Evolutionary conservation across 106 monocot species (phyloP).

Genomic region (Phalaenopsis equestris): DNA sequence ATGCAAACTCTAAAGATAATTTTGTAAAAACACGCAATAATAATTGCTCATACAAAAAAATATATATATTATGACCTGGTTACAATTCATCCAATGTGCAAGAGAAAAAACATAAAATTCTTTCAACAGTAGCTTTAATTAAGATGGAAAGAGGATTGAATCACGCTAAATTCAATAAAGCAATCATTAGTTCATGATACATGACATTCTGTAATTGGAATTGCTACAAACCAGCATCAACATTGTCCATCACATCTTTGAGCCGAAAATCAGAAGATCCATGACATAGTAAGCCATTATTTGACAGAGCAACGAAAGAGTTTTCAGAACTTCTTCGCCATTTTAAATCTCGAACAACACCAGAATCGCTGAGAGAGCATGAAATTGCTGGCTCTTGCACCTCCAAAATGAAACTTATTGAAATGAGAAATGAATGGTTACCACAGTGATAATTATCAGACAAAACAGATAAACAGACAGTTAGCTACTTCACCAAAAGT

Average conservation of each 20-base stretch:
- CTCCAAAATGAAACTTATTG: conserved; percentile 13
- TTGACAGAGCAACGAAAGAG: conserved; percentile 60
- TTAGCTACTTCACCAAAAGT: background rate
- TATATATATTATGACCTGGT: background rate
- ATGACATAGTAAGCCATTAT: conserved; percentile 34
- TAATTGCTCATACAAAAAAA: background rate
- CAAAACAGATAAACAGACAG: background rate
- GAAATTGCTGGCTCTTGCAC: conserved; percentile 40
- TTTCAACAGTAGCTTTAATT: background rate
- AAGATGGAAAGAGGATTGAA: background rate
- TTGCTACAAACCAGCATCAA: conserved; percentile 66
- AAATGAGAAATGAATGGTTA: background rate
- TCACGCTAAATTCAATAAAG: background rate
- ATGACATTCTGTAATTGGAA: background rate
- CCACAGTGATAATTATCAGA: background rate
- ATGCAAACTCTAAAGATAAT: background rate
- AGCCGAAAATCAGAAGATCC: conserved; percentile 31
- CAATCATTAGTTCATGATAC: background rate
- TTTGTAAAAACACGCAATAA: background rate
- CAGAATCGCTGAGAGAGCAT: conserved; percentile 28
- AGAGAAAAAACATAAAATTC: background rate
- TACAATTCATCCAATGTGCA: background rate
- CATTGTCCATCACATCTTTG: conserved; percentile 50
- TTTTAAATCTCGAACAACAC: conserved; percentile 51
- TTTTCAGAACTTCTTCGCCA: conserved; percentile 45